These are phyloP conservation scores for Cyclocybe aegerita DNA, from an alignment of 768 basidiomycete species.

Conservation along the genomic window DNA sequence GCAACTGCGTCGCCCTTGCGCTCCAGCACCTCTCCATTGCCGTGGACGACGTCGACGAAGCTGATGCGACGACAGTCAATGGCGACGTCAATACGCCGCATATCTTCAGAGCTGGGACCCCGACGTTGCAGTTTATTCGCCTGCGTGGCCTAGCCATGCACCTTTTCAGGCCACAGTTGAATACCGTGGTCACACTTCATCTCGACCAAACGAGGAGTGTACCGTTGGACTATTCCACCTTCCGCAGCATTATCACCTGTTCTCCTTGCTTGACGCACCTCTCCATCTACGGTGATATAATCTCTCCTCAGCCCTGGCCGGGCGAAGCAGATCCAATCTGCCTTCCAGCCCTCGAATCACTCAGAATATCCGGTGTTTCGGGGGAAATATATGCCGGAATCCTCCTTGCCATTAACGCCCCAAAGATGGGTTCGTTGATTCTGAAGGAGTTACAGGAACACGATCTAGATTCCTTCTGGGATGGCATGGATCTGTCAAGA, in stretches of 20 bases:
- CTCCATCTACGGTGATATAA: conserved; percentile 44
- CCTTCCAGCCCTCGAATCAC: conserved; percentile 35
- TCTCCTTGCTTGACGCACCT: conserved; percentile 35
- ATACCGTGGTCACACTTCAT: conserved; percentile 37
- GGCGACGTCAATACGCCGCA: conserved; percentile 18
- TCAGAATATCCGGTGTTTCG: conserved; percentile 39
- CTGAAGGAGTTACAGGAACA: conserved; percentile 41
- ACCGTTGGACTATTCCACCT: conserved; percentile 32
- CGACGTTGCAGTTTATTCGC: conserved; percentile 36
- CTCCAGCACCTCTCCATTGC: conserved; percentile 40
- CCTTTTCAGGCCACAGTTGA: conserved; percentile 36
- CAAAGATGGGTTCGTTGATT: conserved; percentile 36
- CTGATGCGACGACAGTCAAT: conserved; percentile 12
- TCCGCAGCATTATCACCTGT: conserved; percentile 33
- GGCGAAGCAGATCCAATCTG: conserved; percentile 19
- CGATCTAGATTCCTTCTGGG: conserved; percentile 40
- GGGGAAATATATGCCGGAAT: conserved; percentile 38
- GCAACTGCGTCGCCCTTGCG: conserved; percentile 25
- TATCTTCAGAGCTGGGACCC: conserved; percentile 27
- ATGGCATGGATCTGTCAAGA: conserved; percentile 15
- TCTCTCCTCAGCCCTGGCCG: conserved; percentile 27
- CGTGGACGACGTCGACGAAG: conserved; percentile 28
- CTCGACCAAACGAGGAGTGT: conserved; percentile 40
- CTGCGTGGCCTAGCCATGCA: conserved; percentile 44
- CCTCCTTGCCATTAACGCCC: conserved; percentile 37